These are phyloP conservation scores for Diutina ranongensis DNA, from an alignment of 1,139 yeast species.

Conservation along the genomic window DNA sequence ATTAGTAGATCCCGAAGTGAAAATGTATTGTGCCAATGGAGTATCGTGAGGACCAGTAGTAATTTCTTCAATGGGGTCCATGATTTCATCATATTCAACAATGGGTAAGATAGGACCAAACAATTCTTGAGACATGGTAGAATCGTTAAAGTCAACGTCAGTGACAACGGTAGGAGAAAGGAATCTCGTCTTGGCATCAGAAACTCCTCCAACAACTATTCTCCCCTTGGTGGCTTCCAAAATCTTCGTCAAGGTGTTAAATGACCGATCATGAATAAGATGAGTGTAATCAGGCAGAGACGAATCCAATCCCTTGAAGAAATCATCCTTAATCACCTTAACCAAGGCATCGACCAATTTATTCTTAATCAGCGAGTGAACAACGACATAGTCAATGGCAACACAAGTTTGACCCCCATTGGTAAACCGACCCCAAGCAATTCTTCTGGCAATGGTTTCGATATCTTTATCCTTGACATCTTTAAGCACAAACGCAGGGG, in stretches of 20 bases:
- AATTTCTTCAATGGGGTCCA: slow-evolving; percentile 36
- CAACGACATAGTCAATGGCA: slow-evolving; percentile 72
- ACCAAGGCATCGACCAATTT: slow-evolving; percentile 34
- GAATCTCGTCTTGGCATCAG: slow-evolving; percentile 28
- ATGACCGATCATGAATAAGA: slow-evolving; percentile 52
- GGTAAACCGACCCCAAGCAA: slow-evolving; percentile 66
- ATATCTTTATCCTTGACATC: slow-evolving; percentile 33
- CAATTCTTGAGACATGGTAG: slow-evolving; percentile 64
- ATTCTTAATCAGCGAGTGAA: slow-evolving; percentile 42
- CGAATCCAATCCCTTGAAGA: slow-evolving; percentile 23
- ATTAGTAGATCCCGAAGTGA: slow-evolving; percentile 34
- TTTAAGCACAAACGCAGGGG: slow-evolving; percentile 64
- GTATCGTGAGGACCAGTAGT: slow-evolving; percentile 53
- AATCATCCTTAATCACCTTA: slow-evolving; percentile 33
- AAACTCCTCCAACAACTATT: slow-evolving; percentile 45
- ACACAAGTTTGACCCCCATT: slow-evolving; percentile 89
- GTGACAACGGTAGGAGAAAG: slow-evolving; percentile 68
- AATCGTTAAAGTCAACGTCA: slow-evolving; percentile 52
- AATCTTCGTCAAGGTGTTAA: slow-evolving; percentile 32
- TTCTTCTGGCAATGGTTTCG: slow-evolving; percentile 47
- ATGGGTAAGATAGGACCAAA: slow-evolving; percentile 86
- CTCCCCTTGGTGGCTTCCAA: slow-evolving; percentile 47
- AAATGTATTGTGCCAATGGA: slow-evolving; percentile 80
- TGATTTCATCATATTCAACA: slow-evolving; percentile 39
- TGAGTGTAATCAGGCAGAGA: slow-evolving; percentile 39